Conservation (phyloP, 1,284 basidiomycete species). For the Tylopilus orsonianus region DNA sequence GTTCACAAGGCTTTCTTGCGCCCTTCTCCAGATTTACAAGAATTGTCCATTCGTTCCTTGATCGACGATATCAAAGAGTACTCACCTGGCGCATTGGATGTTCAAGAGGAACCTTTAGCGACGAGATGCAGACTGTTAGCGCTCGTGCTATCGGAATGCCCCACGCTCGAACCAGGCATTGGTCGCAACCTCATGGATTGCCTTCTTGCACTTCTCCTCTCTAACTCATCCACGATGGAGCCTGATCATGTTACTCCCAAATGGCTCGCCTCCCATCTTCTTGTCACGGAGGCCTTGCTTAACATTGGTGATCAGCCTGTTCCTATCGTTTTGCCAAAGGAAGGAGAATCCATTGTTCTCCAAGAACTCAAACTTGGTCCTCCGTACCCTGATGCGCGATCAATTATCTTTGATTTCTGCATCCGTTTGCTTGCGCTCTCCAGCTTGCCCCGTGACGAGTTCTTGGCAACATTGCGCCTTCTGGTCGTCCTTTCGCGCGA, state of each 20-base stretch:
- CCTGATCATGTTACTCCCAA: constrained; percentile 59
- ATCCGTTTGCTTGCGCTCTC: constrained; percentile 64
- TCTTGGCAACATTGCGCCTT: constrained; percentile 77
- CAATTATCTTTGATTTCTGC: constrained; percentile 71
- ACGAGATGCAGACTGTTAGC: constrained; percentile 86
- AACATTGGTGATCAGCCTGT: constrained; percentile 73
- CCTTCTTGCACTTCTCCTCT: constrained; percentile 63
- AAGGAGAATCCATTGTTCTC: constrained; percentile 59
- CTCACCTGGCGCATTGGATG: constrained; percentile 62
- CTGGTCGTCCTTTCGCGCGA: constrained; percentile 82
- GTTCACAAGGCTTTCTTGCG: constrained; percentile 79
- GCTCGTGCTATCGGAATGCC: constrained; percentile 76
- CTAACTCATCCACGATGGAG: constrained; percentile 51
- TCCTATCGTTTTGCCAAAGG: constrained; percentile 60
- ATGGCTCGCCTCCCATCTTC: constrained; percentile 83
- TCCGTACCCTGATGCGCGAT: constrained; percentile 57
- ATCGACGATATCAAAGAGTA: constrained; percentile 74
- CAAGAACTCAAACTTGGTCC: constrained; percentile 60
- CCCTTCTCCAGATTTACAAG: constrained; percentile 56
- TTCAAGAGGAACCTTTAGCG: constrained; percentile 71
- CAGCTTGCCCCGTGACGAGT: constrained; percentile 71
- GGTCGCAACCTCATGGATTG: constrained; percentile 61
- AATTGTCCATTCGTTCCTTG: constrained; percentile 61
- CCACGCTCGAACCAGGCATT: constrained; percentile 51
- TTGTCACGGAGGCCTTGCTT: constrained; percentile 82